Evolutionary conservation across 768 basidiomycete species (phyloP).

Genomic region (Sutorius australiensis): DNA sequence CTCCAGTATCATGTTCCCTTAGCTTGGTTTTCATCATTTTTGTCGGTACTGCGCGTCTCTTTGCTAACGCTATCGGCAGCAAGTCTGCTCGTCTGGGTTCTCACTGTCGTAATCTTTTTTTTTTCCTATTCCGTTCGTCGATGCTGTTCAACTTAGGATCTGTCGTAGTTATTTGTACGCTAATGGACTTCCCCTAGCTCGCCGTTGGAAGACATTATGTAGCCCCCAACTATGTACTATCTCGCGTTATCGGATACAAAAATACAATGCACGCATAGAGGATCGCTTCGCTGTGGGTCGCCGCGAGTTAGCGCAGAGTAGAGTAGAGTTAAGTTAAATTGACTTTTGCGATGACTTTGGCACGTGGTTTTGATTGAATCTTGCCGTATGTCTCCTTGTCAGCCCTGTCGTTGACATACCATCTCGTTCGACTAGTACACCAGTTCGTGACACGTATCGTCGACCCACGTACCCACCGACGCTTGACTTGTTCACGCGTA

Average conservation of each 20-base stretch:
- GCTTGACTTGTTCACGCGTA: too few relatives aligned
- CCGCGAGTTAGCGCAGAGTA: background rate
- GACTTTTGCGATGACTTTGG: background rate
- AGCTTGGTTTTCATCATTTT: conserved; percentile 27
- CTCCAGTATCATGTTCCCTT: conserved; percentile 77
- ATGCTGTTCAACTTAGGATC: conserved; percentile 29
- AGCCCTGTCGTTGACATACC: conserved; percentile 5
- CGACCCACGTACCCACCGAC: too few relatives aligned
- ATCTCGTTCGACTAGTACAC: too few relatives aligned
- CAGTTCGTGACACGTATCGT: too few relatives aligned
- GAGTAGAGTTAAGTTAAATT: conserved; percentile 2
- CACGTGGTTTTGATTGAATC: background rate
- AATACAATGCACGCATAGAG: conserved; percentile 21
- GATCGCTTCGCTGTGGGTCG: background rate
- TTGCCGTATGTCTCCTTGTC: background rate
- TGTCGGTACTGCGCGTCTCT: conserved; percentile 15
- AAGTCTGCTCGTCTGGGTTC: conserved; percentile 23
- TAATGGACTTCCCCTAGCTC: conserved; percentile 26
- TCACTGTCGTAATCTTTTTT: conserved; percentile 17
- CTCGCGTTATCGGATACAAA: conserved; percentile 10
- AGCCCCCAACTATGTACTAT: conserved; percentile 30
- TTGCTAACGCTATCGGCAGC: conserved; percentile 28
- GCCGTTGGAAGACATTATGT: conserved; percentile 27
- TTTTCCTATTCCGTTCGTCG: conserved; percentile 8
- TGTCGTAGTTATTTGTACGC: conserved; percentile 31